phyloP scores from a whole-genome alignment of 306 rosid species.

The Acacia crassicarpa region DNA sequence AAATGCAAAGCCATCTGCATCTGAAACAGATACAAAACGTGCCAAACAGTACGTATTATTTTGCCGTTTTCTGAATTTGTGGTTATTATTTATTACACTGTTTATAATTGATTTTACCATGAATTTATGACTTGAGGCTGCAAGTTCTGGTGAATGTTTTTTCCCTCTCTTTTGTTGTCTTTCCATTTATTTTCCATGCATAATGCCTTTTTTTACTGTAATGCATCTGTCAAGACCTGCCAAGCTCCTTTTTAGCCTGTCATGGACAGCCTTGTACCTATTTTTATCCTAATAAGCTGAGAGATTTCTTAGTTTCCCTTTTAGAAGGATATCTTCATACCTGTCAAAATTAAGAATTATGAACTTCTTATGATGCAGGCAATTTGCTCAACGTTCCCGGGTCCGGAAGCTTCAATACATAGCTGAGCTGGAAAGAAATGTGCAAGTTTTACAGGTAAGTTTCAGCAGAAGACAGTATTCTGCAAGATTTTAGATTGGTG shows the following conservation, averaged over 20 bases:
- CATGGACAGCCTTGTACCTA: neutral
- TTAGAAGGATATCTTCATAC: conserved; percentile 2
- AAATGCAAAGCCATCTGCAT: conserved; percentile 44
- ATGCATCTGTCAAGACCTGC: neutral
- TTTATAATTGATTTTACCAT: neutral
- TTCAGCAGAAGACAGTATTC: conserved; percentile 29
- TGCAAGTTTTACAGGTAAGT: conserved; percentile 90
- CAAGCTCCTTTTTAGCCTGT: neutral
- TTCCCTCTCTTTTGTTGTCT: neutral
- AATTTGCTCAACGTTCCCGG: conserved; percentile 98
- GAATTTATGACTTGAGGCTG: neutral
- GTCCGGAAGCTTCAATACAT: conserved; percentile 98
- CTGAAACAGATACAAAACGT: conserved; percentile 68
- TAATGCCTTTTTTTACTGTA: neutral
- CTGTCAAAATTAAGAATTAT: neutral
- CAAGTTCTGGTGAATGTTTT: conserved; percentile 13
- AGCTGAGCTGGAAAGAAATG: conserved; percentile 96
- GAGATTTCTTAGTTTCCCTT: neutral
- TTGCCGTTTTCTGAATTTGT: conserved; percentile 13
- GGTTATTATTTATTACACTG: neutral
- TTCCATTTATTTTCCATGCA: neutral
- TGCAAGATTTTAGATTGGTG: neutral
- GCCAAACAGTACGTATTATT: conserved; percentile 65
- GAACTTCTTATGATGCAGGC: conserved; percentile 61
- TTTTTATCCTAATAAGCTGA: neutral